Base-by-base conservation (phyloP, 129 eudicot species). In the Cynara cardunculus region DNA sequence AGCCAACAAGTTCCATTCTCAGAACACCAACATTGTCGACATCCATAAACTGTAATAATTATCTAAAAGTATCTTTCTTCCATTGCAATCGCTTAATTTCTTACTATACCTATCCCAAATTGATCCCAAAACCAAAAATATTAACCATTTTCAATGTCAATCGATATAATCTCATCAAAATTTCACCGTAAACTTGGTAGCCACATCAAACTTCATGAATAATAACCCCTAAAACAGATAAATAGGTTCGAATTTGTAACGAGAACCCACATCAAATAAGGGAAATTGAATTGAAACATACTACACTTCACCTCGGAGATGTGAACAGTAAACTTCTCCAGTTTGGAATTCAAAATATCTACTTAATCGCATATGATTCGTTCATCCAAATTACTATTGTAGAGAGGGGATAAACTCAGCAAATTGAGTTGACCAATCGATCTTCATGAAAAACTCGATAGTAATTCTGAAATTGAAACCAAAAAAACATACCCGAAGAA, bases 401-500 rank as follows among this genome's bases (percentile, higher is more conserved):
- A 21, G 10, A 25, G 21, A 39, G 16, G 65, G 32, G 34, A 14
- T 18, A 44, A 2, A 28, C 0, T 74, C 31, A 44, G 44, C 76
- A 22, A 68, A 32, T 32, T 12, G 7, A 69, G 41, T 49, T 24
- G 46, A 82, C 26, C 69, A 41, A 64, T 37, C 65, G 41, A 66
- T 62, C 65, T 25, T 61, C 72, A 75, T 18, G 61, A 5, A 30
- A 64, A 31, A 64, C 24, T 46, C 28, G n/a, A 78, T 69, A 5
- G 2, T 16, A 28, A 39, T 21, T 31, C 37, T 5, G 22, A 68
- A 75, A 61, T 68, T 0, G 24, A 61, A 30, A 16, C 14, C n/a
- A 34, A 10, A 69, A 11, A 39, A 41, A 41, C 53, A 24, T 81
- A 94, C 98, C 98, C 87, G 80, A 94, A 94, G 77, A 92, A 94